phyloP scores from a whole-genome alignment of 2,329 filamentous ascomycete genomes.

The Zalaria sp. region DNA sequence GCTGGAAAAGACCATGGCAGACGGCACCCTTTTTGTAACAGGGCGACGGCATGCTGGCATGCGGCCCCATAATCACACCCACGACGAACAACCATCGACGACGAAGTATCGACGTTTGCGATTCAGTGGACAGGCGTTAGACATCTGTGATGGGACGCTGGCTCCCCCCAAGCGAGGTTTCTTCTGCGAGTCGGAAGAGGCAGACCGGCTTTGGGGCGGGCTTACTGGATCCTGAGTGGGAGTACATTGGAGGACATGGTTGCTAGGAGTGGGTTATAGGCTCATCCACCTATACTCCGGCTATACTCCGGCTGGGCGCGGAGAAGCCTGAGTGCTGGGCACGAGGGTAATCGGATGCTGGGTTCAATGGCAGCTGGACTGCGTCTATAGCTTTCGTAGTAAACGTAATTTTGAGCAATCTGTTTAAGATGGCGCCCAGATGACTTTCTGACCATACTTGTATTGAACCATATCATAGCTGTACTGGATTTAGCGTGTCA shows the following conservation, averaged over 20 bases:
- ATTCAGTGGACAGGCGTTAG: neutral
- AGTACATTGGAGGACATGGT: neutral
- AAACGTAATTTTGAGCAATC: neutral
- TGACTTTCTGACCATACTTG: too few relatives aligned
- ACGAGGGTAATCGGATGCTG: neutral
- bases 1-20: neutral
- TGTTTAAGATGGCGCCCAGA: too few relatives aligned
- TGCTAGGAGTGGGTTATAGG: neutral
- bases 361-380: neutral
- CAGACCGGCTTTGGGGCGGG: neutral
- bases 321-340: neutral
- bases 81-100: neutral
- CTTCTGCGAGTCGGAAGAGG: conserved; percentile 1
- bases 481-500: too few relatives aligned
- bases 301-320: neutral
- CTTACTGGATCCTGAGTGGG: neutral
- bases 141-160: neutral
- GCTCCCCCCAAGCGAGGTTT: neutral
- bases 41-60: neutral
- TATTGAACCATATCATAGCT: too few relatives aligned
- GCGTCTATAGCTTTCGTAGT: neutral
- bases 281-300: neutral
- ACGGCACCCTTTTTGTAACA: neutral
- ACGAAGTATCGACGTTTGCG: neutral
- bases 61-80: neutral